Percentiles rank a stretch among this genome's conserved stretches.
Conservation (phyloP, 352 stramenopile genomes). For the Phytophthora uliginosa region DNA sequence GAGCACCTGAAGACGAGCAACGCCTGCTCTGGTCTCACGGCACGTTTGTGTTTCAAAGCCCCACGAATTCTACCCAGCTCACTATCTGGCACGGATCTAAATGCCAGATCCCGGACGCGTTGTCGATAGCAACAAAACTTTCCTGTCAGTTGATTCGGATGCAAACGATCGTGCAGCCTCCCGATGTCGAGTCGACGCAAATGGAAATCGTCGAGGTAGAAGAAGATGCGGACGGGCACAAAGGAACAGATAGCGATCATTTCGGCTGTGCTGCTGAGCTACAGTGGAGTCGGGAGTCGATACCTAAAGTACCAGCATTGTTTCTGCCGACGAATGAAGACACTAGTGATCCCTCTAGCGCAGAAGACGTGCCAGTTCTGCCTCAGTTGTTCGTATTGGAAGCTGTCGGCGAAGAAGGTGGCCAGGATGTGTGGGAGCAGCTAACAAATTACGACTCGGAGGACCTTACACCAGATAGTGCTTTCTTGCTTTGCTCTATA, state of each 20-base stretch:
- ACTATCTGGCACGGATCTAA: conserved; percentile 52
- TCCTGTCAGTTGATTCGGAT: conserved; percentile 38
- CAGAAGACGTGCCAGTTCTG: neutral
- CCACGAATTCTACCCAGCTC: conserved; percentile 21
- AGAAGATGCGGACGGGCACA: conserved; percentile 3
- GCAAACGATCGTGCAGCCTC: conserved; percentile 12
- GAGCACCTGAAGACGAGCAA: conserved; percentile 21
- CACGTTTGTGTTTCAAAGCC: conserved; percentile 55
- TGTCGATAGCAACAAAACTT: conserved; percentile 24
- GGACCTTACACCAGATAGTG: conserved; percentile 46
- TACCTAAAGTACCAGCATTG: neutral
- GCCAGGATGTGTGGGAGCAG: conserved; percentile 48
- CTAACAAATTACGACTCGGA: conserved; percentile 74
- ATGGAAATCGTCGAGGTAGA: conserved; percentile 15
- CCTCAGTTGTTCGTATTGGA: conserved; percentile 58
- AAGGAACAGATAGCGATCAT: conserved; percentile 26
- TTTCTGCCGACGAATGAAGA: conserved; percentile 7
- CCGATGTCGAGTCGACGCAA: neutral
- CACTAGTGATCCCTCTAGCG: neutral
- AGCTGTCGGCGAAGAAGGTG: conserved; percentile 5
- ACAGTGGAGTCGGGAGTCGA: conserved; percentile 29
- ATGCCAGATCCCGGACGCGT: conserved; percentile 40
- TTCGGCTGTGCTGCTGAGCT: conserved; percentile 58
- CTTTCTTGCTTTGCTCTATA: conserved; percentile 46
- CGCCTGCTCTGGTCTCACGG: conserved; percentile 47